Conservation (phyloP, 345 rosid species). For the Angophora floribunda region DNA sequence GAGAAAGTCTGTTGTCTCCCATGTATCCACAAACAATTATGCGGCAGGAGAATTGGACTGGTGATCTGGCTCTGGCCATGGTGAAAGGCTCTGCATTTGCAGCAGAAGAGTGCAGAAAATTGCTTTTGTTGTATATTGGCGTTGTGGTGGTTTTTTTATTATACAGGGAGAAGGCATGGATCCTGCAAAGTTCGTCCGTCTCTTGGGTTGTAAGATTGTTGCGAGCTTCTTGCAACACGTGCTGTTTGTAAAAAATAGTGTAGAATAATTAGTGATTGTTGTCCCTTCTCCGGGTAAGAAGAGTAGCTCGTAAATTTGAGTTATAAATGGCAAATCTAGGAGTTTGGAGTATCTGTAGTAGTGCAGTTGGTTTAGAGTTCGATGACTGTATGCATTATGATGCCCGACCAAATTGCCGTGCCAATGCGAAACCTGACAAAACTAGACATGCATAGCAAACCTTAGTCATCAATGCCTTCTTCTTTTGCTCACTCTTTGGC, state of each 20-base stretch:
- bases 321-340: neutral
- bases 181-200: neutral
- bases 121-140: neutral
- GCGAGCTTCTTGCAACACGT: neutral
- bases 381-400: neutral
- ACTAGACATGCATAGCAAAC: neutral
- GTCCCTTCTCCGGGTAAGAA: neutral
- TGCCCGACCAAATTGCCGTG: neutral
- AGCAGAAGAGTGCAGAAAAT: neutral
- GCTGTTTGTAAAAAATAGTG: neutral
- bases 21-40: neutral
- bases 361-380: neutral
- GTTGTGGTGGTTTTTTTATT: neutral
- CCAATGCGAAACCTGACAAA: neutral
- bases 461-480: neutral
- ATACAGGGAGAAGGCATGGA: neutral
- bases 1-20: neutral
- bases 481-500: neutral
- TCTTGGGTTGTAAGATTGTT: neutral
- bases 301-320: neutral
- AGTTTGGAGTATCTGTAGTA: neutral
- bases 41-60: neutral
- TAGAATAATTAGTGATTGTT: neutral
- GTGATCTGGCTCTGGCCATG: neutral
- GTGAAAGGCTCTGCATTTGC: neutral